Conservation (phyloP, 2,329 filamentous ascomycete species). For the Neonectria sp. region DNA sequence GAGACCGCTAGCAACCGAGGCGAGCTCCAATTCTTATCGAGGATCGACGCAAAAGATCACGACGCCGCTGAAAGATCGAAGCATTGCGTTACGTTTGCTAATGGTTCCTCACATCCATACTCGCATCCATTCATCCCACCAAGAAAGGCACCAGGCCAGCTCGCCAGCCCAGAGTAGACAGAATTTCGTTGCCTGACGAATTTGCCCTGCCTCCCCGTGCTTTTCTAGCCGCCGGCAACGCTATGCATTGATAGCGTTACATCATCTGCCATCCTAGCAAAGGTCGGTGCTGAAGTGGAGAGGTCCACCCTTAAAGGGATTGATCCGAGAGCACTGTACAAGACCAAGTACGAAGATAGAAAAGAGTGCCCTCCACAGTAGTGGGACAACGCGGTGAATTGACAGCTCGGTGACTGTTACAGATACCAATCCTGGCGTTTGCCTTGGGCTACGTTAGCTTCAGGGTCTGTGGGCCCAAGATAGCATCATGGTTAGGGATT, state of each 20-base stretch:
- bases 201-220: neutral
- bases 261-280: neutral
- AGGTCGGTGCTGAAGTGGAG: neutral
- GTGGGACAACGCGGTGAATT: neutral
- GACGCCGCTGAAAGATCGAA: neutral
- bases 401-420: too few species aligned
- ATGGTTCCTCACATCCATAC: neutral
- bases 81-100: neutral
- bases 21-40: neutral
- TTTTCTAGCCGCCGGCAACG: neutral
- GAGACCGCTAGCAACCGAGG: constrained; percentile 36
- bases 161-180: neutral
- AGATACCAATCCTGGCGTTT: neutral
- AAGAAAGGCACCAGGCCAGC: neutral
- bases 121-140: neutral
- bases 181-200: neutral
- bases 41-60: neutral
- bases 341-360: neutral
- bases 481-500: neutral
- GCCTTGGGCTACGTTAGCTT: neutral
- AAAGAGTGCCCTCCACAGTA: neutral
- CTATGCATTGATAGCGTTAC: neutral
- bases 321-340: neutral
- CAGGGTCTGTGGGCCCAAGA: neutral
- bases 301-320: too few species aligned